Evolutionary conservation across 2,329 filamentous ascomycete species (phyloP), one percentile per base, ranked within the genome.

Genomic region (Colletotrichum kahawae): DNA sequence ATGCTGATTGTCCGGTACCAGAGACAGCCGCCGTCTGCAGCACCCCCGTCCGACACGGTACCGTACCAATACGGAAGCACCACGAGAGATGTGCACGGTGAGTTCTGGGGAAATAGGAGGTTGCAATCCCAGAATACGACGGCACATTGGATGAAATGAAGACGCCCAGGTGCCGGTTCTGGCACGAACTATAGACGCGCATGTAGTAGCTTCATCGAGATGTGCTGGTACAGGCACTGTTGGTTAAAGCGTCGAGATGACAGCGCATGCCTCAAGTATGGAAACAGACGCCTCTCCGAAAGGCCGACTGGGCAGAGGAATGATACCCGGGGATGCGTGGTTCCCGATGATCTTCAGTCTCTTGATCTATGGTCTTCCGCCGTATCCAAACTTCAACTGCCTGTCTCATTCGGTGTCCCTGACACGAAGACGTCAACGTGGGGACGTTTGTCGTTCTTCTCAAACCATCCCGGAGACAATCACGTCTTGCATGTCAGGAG

Each of bases 401-500:
- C 31, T 51, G 51, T 67, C 63, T 64, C 36, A 36, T 27, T 56
- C 56, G 33, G 43, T 43, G 63, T 71, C 36, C 72, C 63, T 72
- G 68, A 56, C 56, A 63, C 33, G 33, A 67, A 72, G 62, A 74
- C 68, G 62, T 57, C 71, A 67, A 71, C 68, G 62, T 63, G 71
- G 62, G 62, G 62, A 56, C 68, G 67, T 74, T 67, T 74, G 60
- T 73, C 70, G 54, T 74, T 69, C 54, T 31, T 63, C 56, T 67
- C 60, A 36, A 70, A 54, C 67, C 54, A 31, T 24, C 31, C 43
- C 9, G 67, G 48, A 34, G 48, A 59, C n/a, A 62, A 67, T 67
- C 63, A 57, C 51, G 10, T 62, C 63, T 33, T 36, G 34, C 54
- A 59, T 51, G 36, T 34, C 62, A 65, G 54, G 70, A 56, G 65